phyloP scores from a whole-genome alignment of 2,329 filamentous ascomycete species.

The Aspergillus ochraceoroseus region DNA sequence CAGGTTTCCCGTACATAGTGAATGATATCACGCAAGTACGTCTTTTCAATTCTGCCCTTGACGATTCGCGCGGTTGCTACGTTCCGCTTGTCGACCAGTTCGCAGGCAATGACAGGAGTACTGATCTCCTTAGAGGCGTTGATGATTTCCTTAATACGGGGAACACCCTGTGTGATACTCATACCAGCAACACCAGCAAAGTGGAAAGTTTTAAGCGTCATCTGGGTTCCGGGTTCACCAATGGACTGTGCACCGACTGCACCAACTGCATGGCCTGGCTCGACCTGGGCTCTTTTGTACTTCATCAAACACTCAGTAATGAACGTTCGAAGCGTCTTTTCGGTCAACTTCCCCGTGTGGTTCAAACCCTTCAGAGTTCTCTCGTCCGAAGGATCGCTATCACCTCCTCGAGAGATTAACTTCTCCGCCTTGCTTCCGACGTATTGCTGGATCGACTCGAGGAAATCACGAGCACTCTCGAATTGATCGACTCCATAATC shows the following conservation, averaged over 20 bases:
- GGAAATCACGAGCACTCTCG: constrained; percentile 77
- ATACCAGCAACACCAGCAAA: constrained; percentile 99
- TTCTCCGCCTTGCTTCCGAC: constrained; percentile 60
- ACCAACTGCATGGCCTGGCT: constrained; percentile 92
- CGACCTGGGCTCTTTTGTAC: constrained; percentile 83
- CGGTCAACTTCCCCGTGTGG: constrained; percentile 77
- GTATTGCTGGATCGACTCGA: constrained; percentile 71
- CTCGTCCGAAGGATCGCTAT: constrained; percentile 28
- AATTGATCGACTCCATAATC: constrained; percentile 67
- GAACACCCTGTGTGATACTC: constrained; percentile 98
- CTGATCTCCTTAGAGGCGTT: constrained; percentile 93
- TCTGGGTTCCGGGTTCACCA: constrained; percentile 96
- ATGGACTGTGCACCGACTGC: constrained; percentile 97
- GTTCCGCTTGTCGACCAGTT: constrained; percentile 68
- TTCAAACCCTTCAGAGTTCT: constrained; percentile 47
- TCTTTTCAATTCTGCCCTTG: constrained; percentile 92
- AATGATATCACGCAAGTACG: constrained; percentile 76
- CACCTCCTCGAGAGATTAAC: constrained; percentile 45
- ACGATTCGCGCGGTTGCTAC: constrained; percentile 82
- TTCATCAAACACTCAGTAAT: constrained; percentile 79
- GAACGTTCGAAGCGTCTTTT: constrained; percentile 67
- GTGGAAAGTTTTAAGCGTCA: constrained; percentile 99
- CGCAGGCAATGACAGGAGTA: constrained; percentile 87
- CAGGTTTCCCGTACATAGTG: constrained; percentile 82
- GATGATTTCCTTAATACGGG: constrained; percentile 99